A percentile compares a stretch with the other conserved stretches of the same genome.
Evolutionary conservation across 2,329 filamentous ascomycete species (phyloP).

Genomic region (Calonectria hawksworthii): DNA sequence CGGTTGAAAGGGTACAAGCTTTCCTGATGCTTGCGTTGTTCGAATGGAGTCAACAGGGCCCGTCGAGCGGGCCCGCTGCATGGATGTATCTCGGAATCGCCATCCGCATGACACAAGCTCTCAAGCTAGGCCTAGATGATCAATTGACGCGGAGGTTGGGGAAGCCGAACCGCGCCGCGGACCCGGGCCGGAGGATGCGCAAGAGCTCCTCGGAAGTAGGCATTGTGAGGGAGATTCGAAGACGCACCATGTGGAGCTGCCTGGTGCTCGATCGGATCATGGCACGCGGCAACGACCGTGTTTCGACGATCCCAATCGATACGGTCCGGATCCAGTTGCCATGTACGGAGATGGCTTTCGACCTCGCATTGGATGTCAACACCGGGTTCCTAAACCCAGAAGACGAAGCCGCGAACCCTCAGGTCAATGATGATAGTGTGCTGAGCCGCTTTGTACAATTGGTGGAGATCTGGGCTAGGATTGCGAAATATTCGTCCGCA

Average conservation of each 20-base stretch:
- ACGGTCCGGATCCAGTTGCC: conserved; percentile 77
- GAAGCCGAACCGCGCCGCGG: background rate
- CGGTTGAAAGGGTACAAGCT: conserved; percentile 75
- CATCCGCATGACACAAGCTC: conserved; percentile 73
- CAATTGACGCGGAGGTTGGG: conserved; percentile 35
- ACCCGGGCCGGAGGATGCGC: background rate
- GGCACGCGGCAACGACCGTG: conserved; percentile 73
- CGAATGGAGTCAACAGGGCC: conserved; percentile 76
- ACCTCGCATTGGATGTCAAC: conserved; percentile 70
- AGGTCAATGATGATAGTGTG: conserved; percentile 59
- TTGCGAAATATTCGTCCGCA: conserved; percentile 68
- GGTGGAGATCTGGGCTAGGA: conserved; percentile 71
- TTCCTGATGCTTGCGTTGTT: conserved; percentile 80
- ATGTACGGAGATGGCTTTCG: conserved; percentile 75
- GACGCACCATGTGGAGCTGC: conserved; percentile 82
- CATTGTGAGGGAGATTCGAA: conserved; percentile 73
- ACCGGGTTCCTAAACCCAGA: conserved; percentile 61
- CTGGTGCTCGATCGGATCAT: conserved; percentile 80
- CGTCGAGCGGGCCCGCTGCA: conserved; percentile 68
- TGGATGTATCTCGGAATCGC: conserved; percentile 78
- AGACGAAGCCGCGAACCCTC: conserved; percentile 36
- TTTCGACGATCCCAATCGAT: conserved; percentile 70
- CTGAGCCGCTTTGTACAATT: conserved; percentile 69
- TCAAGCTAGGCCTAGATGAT: conserved; percentile 72
- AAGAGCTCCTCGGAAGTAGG: conserved; percentile 41